phyloP scores from a whole-genome alignment of 2,329 filamentous ascomycete genomes.

The Lecanicillium sp. region DNA sequence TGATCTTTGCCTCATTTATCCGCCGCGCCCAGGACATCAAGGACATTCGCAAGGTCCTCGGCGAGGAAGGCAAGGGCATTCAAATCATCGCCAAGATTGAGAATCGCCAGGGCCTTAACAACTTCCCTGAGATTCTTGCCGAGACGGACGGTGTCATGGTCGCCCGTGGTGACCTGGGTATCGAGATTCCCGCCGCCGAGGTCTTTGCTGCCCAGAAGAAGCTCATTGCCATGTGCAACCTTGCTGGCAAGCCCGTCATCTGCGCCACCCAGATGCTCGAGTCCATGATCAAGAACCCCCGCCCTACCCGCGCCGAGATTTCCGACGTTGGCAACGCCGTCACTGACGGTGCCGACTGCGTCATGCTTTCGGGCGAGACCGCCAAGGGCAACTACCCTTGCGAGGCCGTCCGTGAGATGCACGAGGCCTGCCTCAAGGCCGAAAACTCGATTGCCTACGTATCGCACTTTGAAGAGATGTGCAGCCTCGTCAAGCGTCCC shows the following conservation, averaged over 20 bases:
- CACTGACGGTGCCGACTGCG: constrained; percentile 95
- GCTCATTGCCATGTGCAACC: constrained; percentile 99
- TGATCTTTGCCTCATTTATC: constrained; percentile 99
- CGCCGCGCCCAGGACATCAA: constrained; percentile 87
- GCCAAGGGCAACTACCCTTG: constrained; percentile 94
- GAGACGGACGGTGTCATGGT: constrained; percentile 99
- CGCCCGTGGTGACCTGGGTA: constrained; percentile 89
- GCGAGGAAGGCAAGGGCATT: constrained; percentile 87
- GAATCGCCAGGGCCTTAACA: constrained; percentile 99
- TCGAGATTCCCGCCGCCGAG: constrained; percentile 96
- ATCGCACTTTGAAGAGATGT: constrained; percentile 92
- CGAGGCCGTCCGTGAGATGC: constrained; percentile 95
- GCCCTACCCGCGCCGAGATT: constrained; percentile 95
- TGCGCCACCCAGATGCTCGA: constrained; percentile 99
- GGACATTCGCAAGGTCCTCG: constrained; percentile 85
- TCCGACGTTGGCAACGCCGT: constrained; percentile 98
- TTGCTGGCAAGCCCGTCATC: constrained; percentile 96
- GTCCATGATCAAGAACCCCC: constrained; percentile 99
- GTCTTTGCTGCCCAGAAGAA: constrained; percentile 99
- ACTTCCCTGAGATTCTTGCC: constrained; percentile 93
- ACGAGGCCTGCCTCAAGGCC: constrained; percentile 91
- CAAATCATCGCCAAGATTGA: constrained; percentile 99
- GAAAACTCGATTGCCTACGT: constrained; percentile 97
- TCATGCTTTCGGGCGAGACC: constrained; percentile 99
- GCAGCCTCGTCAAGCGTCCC: constrained; percentile 72